Percentiles rank a stretch among this genome's conserved stretches.
phyloP scores from a whole-genome alignment of 2,329 filamentous ascomycete species.

The Verticillium albo-atrum region DNA sequence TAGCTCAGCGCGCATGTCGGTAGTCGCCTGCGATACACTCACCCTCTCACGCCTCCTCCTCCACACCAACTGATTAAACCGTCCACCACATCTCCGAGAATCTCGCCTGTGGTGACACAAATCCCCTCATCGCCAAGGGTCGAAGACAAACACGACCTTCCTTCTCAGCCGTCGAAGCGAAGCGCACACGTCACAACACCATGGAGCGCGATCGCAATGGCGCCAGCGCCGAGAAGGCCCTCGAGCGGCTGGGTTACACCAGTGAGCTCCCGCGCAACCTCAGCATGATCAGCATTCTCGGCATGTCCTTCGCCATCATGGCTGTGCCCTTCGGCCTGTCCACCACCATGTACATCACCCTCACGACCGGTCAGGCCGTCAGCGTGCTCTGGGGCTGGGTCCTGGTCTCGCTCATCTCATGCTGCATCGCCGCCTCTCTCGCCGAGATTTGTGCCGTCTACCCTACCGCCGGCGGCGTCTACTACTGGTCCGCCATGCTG shows the following conservation, averaged over 20 bases:
- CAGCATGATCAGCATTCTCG: constrained; percentile 55
- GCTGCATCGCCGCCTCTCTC: constrained; percentile 60
- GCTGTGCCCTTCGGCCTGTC: constrained; percentile 64
- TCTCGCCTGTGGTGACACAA: background rate
- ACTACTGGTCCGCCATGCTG: constrained; percentile 69
- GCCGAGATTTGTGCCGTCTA: constrained; percentile 68
- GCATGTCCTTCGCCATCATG: constrained; percentile 69
- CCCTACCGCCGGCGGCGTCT: constrained; percentile 64
- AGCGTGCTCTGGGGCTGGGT: constrained; percentile 70
- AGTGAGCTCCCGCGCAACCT: constrained; percentile 47
- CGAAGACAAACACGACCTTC: too few species aligned
- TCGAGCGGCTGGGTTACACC: constrained; percentile 41
- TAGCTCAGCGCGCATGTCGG: background rate
- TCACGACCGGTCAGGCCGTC: constrained; percentile 64
- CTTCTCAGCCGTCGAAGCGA: too few species aligned
- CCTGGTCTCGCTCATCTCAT: constrained; percentile 58
- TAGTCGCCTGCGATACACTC: background rate
- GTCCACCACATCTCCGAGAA: background rate
- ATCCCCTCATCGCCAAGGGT: too few species aligned
- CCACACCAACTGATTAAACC: background rate
- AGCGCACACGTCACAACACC: background rate
- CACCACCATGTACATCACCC: constrained; percentile 64
- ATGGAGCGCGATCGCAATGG: background rate
- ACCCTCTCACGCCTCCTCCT: background rate
- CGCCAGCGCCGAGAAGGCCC: constrained; percentile 16